These are phyloP conservation scores for Pichia thaimueangensis DNA, from an alignment of 805 yeast genomes.

Conservation along the genomic window DNA sequence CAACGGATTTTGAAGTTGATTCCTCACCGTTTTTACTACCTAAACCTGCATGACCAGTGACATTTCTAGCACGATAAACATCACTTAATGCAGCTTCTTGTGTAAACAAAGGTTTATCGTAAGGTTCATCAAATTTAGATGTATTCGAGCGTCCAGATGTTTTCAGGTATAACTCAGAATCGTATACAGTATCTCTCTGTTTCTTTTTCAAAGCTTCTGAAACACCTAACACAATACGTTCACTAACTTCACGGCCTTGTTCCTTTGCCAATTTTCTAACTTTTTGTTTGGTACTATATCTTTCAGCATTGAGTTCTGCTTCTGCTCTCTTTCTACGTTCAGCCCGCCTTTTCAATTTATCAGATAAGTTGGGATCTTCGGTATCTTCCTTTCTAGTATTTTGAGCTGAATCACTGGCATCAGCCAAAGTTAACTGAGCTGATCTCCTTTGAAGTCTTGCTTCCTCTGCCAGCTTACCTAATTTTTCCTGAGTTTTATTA, in stretches of 20 bases:
- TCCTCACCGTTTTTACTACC: constrained; percentile 21
- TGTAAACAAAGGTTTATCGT: constrained; percentile 52
- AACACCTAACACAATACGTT: constrained; percentile 47
- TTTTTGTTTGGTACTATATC: constrained; percentile 40
- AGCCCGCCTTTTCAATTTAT: constrained; percentile 35
- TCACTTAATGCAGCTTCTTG: constrained; percentile 45
- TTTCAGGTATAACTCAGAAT: constrained; percentile 49
- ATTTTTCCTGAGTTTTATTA: constrained; percentile 43
- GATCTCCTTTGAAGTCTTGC: constrained; percentile 30
- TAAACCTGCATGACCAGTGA: constrained; percentile 12
- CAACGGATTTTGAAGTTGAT: constrained; percentile 27
- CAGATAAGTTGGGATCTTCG: constrained; percentile 17
- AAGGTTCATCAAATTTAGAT: constrained; percentile 41
- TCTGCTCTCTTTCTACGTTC: constrained; percentile 44
- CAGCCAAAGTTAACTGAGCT: not conserved
- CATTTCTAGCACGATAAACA: constrained; percentile 39
- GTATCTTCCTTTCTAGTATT: not conserved
- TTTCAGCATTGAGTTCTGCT: constrained; percentile 37
- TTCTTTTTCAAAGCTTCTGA: constrained; percentile 17
- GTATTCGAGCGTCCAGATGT: constrained; percentile 31
- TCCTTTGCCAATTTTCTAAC: constrained; percentile 38
- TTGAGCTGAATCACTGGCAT: constrained; percentile 6
- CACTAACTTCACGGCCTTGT: constrained; percentile 49
- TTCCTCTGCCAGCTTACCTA: constrained; percentile 43
- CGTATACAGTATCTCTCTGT: constrained; percentile 42